Conservation (phyloP, 2,329 filamentous ascomycete genomes). For the Monosporascus sp. region DNA sequence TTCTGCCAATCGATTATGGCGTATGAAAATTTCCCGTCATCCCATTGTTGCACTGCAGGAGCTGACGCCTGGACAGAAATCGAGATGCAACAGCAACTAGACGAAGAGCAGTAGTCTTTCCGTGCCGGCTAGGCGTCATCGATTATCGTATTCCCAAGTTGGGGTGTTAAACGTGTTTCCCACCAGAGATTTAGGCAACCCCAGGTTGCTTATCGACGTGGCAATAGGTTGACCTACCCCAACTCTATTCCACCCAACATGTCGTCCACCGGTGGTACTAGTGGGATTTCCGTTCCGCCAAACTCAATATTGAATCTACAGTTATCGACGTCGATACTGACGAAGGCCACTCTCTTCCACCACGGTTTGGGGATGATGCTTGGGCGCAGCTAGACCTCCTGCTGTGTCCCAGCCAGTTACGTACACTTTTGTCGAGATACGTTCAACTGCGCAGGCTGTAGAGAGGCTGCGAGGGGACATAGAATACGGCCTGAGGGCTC, state of each 20-base stretch:
- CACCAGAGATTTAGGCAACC: not conserved
- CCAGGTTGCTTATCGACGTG: not conserved
- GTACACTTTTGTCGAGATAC: not conserved
- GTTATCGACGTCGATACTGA: not conserved
- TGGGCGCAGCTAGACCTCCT: not conserved
- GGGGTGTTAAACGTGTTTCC: not conserved
- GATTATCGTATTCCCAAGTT: no score
- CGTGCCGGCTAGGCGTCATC: not conserved
- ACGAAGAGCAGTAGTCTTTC: conserved; percentile 31
- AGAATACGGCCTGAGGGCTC: not conserved
- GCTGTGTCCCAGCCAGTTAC: not conserved
- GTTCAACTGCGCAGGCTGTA: not conserved
- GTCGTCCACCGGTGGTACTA: not conserved
- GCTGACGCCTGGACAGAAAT: conserved; percentile 33
- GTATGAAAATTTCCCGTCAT: conserved; percentile 34
- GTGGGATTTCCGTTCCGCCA: not conserved
- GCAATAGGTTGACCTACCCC: not conserved
- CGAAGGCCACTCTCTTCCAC: no score
- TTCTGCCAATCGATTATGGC: conserved; percentile 67
- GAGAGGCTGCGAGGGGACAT: not conserved
- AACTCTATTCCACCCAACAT: not conserved
- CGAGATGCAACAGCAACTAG: conserved; percentile 47
- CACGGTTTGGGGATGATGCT: not conserved
- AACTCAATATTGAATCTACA: not conserved
- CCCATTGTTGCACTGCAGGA: conserved; percentile 1